A percentile compares a stretch with the other conserved stretches of the same genome.
phyloP scores from a whole-genome alignment of 73 alveolate species.

The Symbiodinium natans region DNA sequence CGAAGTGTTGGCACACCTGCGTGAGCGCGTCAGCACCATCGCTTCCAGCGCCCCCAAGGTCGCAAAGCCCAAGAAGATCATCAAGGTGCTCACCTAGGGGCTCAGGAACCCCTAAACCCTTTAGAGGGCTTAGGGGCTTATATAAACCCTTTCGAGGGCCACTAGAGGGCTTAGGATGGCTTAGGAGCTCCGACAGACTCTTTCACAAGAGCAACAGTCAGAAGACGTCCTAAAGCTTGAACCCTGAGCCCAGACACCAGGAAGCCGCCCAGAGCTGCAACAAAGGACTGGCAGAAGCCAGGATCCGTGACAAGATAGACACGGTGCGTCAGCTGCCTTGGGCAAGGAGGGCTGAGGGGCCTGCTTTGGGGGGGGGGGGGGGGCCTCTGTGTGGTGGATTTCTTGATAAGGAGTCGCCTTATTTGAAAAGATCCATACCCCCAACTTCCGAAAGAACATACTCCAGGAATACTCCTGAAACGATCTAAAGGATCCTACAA shows the following conservation, averaged over 20 bases:
- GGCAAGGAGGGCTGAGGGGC: background rate
- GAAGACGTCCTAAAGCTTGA: background rate
- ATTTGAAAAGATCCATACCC: too few relatives aligned
- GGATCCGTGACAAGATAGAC: background rate
- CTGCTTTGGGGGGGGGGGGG: too few relatives aligned
- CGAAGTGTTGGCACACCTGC: background rate
- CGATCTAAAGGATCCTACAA: too few relatives aligned
- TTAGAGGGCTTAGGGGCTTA: too few relatives aligned
- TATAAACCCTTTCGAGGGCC: too few relatives aligned
- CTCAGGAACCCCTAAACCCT: too few relatives aligned
- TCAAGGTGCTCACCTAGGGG: background rate
- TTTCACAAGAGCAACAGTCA: too few relatives aligned
- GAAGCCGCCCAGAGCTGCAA: background rate
- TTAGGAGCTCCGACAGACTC: too few relatives aligned
- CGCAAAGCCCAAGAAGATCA: background rate
- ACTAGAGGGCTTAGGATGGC: too few relatives aligned
- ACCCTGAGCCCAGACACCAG: background rate
- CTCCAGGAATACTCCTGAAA: too few relatives aligned
- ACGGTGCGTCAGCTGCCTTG: background rate
- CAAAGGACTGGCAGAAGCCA: background rate
- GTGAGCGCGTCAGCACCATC: background rate
- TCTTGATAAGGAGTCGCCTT: too few relatives aligned
- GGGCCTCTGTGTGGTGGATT: background rate
- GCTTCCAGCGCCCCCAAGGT: background rate
- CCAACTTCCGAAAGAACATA: too few relatives aligned